Evolutionary conservation across 176 grass and related monocot species (phyloP).

Genomic region (Themeda triandra): DNA sequence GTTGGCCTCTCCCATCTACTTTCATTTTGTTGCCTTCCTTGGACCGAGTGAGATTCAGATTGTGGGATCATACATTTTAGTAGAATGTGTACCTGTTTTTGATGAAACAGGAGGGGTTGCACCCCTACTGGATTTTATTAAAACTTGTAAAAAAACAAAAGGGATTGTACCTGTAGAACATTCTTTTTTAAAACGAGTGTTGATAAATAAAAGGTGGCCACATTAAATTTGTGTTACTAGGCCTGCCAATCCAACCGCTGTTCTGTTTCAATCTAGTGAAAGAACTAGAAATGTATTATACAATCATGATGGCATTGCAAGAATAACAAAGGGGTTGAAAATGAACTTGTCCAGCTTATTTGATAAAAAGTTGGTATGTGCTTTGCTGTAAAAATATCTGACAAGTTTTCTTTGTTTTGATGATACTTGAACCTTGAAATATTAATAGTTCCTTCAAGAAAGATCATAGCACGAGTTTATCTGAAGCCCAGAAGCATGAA

Average conservation of each 20-base stretch:
- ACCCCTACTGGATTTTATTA: too few species aligned
- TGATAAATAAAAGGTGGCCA: neutral
- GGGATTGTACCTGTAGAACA: neutral
- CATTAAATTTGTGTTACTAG: neutral
- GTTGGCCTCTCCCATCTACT: too few species aligned
- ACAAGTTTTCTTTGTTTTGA: neutral
- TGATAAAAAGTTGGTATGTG: slow-evolving; percentile 2
- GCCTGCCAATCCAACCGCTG: too few species aligned
- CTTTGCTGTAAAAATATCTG: neutral
- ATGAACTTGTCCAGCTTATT: neutral
- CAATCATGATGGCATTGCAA: neutral
- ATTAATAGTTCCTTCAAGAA: slow-evolving; percentile 25
- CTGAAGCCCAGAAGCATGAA: slow-evolving; percentile 25
- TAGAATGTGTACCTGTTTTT: too few species aligned
- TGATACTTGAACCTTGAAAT: slow-evolving; percentile 17
- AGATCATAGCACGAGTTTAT: slow-evolving; percentile 12
- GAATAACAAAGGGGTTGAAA: neutral
- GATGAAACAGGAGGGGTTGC: too few species aligned
- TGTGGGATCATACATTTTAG: neutral
- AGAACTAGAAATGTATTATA: too few species aligned
- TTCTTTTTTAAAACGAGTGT: neutral
- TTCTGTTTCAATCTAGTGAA: too few species aligned
- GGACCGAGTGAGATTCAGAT: too few species aligned
- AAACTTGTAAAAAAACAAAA: too few species aligned
- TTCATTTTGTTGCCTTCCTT: too few species aligned